Percentiles rank a stretch among this genome's conserved stretches.
phyloP scores from a whole-genome alignment of 805 yeast species.

The Nakazawaea ambrosiae region DNA sequence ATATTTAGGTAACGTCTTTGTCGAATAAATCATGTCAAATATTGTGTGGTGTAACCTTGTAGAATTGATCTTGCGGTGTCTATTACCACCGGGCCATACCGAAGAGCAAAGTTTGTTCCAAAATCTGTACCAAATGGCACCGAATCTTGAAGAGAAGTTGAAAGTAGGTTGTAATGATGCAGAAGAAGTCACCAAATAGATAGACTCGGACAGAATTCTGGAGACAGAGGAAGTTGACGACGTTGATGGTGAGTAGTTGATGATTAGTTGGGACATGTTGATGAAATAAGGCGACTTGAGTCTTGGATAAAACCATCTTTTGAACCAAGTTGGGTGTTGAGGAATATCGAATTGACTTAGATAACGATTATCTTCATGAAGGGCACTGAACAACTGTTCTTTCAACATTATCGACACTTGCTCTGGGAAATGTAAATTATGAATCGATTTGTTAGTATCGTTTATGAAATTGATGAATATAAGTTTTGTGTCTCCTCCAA shows the following conservation, averaged over 20 bases:
- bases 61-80: constrained; percentile 14
- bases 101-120: constrained; percentile 1
- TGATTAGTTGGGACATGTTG: constrained; percentile 7
- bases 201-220: too few relatives aligned
- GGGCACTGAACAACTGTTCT: constrained; percentile 1
- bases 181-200: background rate
- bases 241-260: constrained; percentile 7
- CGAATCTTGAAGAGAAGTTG: background rate
- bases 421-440: constrained; percentile 7
- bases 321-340: background rate
- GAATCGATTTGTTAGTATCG: background rate
- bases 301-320: constrained; percentile 1
- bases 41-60: constrained; percentile 22
- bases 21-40: constrained; percentile 23
- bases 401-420: constrained; percentile 7
- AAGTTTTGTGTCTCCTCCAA: constrained; percentile 23
- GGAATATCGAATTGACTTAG: constrained; percentile 6
- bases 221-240: background rate
- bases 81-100: background rate
- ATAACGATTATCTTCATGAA: constrained; percentile 6
- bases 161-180: background rate
- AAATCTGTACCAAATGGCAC: background rate
- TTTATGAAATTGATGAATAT: constrained; percentile 22
- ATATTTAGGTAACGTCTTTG: constrained; percentile 4
- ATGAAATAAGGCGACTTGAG: constrained; percentile 9